Conservation (phyloP, 164 flowering plant genomes). For the Aristolochia fimbriata region DNA sequence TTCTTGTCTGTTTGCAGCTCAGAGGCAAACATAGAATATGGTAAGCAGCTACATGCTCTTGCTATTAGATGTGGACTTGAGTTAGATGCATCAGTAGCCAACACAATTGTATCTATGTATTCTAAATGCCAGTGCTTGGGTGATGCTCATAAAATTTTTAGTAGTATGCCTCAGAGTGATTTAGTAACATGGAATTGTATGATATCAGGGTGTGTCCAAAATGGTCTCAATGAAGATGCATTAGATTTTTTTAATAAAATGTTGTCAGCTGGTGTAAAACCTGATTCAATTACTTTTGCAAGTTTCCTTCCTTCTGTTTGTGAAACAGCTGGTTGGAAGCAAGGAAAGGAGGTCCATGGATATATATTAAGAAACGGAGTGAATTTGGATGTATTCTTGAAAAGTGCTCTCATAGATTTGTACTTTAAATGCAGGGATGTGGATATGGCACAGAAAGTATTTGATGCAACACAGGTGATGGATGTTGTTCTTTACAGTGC, state of each 20-base stretch:
- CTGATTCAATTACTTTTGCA: slow-evolving; percentile 61
- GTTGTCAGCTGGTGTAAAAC: slow-evolving; percentile 45
- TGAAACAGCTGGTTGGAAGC: slow-evolving; percentile 24
- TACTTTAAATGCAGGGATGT: slow-evolving; percentile 67
- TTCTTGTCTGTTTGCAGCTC: slow-evolving; percentile 47
- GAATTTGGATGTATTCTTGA: slow-evolving; percentile 45
- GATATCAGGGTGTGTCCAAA: slow-evolving; percentile 65
- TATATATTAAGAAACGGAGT: slow-evolving; percentile 50
- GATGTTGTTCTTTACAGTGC: slow-evolving; percentile 66
- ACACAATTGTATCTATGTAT: slow-evolving; percentile 63
- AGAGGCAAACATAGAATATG: slow-evolving; percentile 24
- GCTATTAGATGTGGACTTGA: slow-evolving; percentile 42
- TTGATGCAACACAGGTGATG: slow-evolving; percentile 18
- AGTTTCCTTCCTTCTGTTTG: slow-evolving; percentile 63
- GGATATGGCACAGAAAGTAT: slow-evolving; percentile 46
- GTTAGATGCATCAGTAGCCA: slow-evolving; percentile 42
- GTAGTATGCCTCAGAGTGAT: slow-evolving; percentile 29
- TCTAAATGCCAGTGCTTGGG: slow-evolving; percentile 41
- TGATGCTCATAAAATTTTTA: slow-evolving; percentile 49
- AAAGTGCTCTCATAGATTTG: slow-evolving; percentile 68
- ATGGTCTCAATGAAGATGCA: slow-evolving; percentile 42
- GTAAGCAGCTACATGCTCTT: slow-evolving; percentile 58
- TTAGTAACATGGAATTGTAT: slow-evolving; percentile 73
- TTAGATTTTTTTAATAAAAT: slow-evolving; percentile 37
- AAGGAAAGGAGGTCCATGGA: slow-evolving; percentile 61